Evolutionary conservation across 768 basidiomycete genomes (phyloP).

Genomic region (Termitomyces sp.): DNA sequence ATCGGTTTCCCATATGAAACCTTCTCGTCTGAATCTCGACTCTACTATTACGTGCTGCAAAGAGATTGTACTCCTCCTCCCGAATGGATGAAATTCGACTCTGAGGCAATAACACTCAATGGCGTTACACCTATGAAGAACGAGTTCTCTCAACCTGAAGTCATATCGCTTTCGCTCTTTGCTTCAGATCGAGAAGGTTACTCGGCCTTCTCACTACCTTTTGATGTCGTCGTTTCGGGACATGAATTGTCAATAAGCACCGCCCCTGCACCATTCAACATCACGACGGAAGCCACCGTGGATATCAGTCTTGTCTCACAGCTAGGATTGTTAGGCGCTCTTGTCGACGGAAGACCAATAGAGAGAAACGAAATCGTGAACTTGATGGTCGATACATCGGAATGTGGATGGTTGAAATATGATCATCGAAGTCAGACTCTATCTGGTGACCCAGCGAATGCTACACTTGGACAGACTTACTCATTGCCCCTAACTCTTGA

Average conservation of each 20-base stretch:
- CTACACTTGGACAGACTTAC: slow-evolving; percentile 29
- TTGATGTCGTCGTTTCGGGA: slow-evolving; percentile 62
- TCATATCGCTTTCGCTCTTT: slow-evolving; percentile 53
- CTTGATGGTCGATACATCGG: slow-evolving; percentile 57
- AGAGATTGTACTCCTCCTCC: slow-evolving; percentile 72
- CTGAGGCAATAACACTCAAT: slow-evolving; percentile 65
- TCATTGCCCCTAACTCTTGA: slow-evolving; percentile 59
- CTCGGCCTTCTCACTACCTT: slow-evolving; percentile 53
- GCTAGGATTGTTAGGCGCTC: slow-evolving; percentile 59
- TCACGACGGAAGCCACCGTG: slow-evolving; percentile 57
- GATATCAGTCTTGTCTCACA: slow-evolving; percentile 48
- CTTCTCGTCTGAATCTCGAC: slow-evolving; percentile 39
- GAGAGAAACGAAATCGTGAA: slow-evolving; percentile 53
- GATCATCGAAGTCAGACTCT: slow-evolving; percentile 54
- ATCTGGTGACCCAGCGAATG: slow-evolving; percentile 58
- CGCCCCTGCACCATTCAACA: slow-evolving; percentile 64
- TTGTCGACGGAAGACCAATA: slow-evolving; percentile 60
- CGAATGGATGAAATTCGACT: slow-evolving; percentile 71
- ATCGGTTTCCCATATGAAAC: slow-evolving; percentile 76
- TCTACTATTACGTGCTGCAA: slow-evolving; percentile 64
- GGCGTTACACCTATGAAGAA: slow-evolving; percentile 65
- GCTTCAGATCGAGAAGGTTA: slow-evolving; percentile 76
- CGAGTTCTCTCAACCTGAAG: slow-evolving; percentile 32
- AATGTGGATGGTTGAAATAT: slow-evolving; percentile 60
- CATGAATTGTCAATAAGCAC: slow-evolving; percentile 60